phyloP scores from a whole-genome alignment of 2,329 filamentous ascomycete species.

The Hymenoscyphus fructigenus region DNA sequence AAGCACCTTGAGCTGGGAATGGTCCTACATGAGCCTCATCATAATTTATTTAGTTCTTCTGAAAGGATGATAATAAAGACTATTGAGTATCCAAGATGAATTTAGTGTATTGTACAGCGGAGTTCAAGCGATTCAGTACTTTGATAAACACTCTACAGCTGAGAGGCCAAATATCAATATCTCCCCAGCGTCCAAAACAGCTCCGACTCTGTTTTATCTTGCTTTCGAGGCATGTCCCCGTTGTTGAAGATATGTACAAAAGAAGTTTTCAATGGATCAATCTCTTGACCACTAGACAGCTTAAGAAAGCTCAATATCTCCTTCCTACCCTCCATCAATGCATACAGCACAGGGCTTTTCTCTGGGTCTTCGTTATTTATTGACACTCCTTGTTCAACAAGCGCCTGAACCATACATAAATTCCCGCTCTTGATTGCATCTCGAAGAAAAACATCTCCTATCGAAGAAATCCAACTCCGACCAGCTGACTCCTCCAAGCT shows the following conservation, averaged over 20 bases:
- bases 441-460: not conserved
- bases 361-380: not conserved
- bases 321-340: not conserved
- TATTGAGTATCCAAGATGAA: too few relatives aligned
- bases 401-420: constrained; percentile 1
- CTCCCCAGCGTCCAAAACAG: not conserved
- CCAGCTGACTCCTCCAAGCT: too few relatives aligned
- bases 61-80: too few relatives aligned
- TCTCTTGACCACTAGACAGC: not conserved
- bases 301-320: not conserved
- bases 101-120: too few relatives aligned
- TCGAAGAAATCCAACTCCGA: not conserved
- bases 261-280: not conserved
- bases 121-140: too few relatives aligned
- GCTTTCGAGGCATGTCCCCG: not conserved
- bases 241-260: not conserved
- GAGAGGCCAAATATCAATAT: not conserved
- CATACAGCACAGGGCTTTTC: not conserved
- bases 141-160: too few relatives aligned
- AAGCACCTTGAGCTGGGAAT: too few relatives aligned
- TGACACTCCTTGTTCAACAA: not conserved
- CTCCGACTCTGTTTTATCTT: not conserved
- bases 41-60: too few relatives aligned
- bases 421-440: not conserved
- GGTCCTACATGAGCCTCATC: too few relatives aligned